Percentiles rank a stretch among this genome's conserved stretches.
Conservation (phyloP, 2,329 filamentous ascomycete genomes). For the Pyricularia grisea region DNA sequence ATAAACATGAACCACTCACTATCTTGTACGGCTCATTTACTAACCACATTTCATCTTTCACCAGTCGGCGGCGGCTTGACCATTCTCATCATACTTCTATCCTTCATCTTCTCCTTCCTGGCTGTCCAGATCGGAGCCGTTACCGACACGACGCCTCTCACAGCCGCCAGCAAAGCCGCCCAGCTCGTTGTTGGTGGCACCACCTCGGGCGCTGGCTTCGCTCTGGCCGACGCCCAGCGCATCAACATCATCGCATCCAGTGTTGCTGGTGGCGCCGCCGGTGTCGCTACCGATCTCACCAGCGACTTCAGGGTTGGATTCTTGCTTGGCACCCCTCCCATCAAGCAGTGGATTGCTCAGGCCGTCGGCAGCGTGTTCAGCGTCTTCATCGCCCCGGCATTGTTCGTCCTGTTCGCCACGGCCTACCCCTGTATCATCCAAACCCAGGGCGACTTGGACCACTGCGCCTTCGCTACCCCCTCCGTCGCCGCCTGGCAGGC, state of each 20-base stretch:
- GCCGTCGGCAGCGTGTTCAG: slow-evolving; percentile 51
- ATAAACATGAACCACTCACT: too few species aligned
- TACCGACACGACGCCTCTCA: slow-evolving; percentile 55
- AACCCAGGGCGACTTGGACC: slow-evolving; percentile 26
- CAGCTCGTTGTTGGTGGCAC: slow-evolving; percentile 60
- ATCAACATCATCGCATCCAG: slow-evolving; percentile 57
- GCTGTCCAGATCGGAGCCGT: slow-evolving; percentile 51
- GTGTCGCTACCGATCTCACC: slow-evolving; percentile 42
- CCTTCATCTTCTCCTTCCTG: slow-evolving; percentile 52
- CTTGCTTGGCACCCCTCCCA: slow-evolving; percentile 54
- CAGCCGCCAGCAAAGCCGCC: slow-evolving; percentile 57
- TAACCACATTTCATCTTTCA: slow-evolving; percentile 21
- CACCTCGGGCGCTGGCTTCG: slow-evolving; percentile 43
- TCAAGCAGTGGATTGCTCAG: slow-evolving; percentile 59
- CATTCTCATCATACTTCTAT: slow-evolving; percentile 44
- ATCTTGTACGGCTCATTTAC: not conserved
- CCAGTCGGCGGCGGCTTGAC: slow-evolving; percentile 42
- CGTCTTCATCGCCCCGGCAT: slow-evolving; percentile 56
- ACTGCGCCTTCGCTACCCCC: slow-evolving; percentile 52
- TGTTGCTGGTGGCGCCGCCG: slow-evolving; percentile 45
- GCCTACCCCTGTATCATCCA: slow-evolving; percentile 59
- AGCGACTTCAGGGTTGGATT: slow-evolving; percentile 61
- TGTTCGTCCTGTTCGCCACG: slow-evolving; percentile 58
- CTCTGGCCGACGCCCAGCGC: slow-evolving; percentile 42
- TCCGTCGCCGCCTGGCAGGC: slow-evolving; percentile 59